Base-by-base conservation (phyloP, 495 filamentous ascomycete species). In the Hypoxylon cercidicola region DNA sequence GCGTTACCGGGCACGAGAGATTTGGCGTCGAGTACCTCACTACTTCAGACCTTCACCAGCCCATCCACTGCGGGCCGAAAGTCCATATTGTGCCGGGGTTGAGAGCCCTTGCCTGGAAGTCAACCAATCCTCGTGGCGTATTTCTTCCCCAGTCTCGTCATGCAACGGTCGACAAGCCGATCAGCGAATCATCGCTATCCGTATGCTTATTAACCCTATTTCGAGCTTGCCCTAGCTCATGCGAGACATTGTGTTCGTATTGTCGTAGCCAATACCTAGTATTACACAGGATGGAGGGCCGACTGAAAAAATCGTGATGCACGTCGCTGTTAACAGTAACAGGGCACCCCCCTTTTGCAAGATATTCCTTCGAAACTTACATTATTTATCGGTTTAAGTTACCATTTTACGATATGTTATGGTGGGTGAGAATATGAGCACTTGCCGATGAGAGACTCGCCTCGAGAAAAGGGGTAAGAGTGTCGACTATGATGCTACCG, bases 51-150 rank as follows among this genome's bases (percentile, higher is more conserved):
- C 45, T 43, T 55, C 23, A 13, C 41, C 19, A 60, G 32, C 34
- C 49, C 41, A 39, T 48, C 57, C 65, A 49, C 45, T 39, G 40
- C 71, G 71, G 71, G 55, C 71, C 71, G 71, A 72, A 67, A 69
- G 55, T 54, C 71, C 71, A 74, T 71, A 72, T 64, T 74, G 68
- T 60, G 40, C 55, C 60, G 44, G 65, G 65, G 28, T 68, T 50
- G 12, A 40, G 13, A 63, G 32, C 65, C 60, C 55, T 55, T 60
- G 65, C 54, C 54, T 54, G 51, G 15, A 4, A 1, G 13, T 41
- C n/a, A 11, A 8, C 65, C 65, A 68, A 68, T 68, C 19, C 35
- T 13, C 13, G 60, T 23, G n/a, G 10, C 21, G 16, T 9, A 40
- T 50, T 15, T 30, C 45, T 68, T 68, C 65, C 65, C 65, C 65